Conservation (phyloP, 176 grass and related monocot genomes). For the Cenchrus fungigraminus region DNA sequence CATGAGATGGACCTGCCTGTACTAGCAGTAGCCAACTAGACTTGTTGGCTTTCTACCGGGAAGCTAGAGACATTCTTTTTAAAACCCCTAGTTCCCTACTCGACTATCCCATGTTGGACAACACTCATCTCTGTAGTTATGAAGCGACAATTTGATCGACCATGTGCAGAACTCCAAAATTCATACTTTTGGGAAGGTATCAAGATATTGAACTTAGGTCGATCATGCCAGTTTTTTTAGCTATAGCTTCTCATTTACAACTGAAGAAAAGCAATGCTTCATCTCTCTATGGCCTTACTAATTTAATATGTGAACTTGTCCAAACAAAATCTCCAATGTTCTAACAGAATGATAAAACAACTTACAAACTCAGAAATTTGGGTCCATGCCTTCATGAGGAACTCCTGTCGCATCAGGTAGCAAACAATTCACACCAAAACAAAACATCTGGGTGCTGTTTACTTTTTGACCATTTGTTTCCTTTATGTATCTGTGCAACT, state of each 20-base stretch:
- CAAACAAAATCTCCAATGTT: not conserved
- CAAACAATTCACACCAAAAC: not conserved
- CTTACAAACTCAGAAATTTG: not conserved
- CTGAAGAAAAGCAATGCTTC: not conserved
- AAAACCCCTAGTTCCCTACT: not conserved
- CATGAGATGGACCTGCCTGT: not conserved
- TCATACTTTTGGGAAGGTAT: not conserved
- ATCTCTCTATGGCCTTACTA: not conserved
- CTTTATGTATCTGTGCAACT: not conserved
- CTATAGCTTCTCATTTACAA: not conserved
- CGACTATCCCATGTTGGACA: not conserved
- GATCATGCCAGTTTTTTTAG: not conserved
- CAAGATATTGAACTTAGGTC: not conserved
- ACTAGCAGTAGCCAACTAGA: not conserved
- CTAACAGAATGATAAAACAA: not conserved
- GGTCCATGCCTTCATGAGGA: not conserved
- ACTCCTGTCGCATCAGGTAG: not conserved
- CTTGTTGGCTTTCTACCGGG: not conserved
- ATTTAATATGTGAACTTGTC: not conserved
- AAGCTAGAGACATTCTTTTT: not conserved
- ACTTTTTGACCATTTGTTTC: not conserved
- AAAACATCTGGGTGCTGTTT: not conserved
- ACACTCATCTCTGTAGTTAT: not conserved
- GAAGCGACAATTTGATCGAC: conserved; percentile 4
- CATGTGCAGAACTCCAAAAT: not conserved